Conservation (phyloP, 371 early-diverging fungal species). For the Funneliformis caledonium region DNA sequence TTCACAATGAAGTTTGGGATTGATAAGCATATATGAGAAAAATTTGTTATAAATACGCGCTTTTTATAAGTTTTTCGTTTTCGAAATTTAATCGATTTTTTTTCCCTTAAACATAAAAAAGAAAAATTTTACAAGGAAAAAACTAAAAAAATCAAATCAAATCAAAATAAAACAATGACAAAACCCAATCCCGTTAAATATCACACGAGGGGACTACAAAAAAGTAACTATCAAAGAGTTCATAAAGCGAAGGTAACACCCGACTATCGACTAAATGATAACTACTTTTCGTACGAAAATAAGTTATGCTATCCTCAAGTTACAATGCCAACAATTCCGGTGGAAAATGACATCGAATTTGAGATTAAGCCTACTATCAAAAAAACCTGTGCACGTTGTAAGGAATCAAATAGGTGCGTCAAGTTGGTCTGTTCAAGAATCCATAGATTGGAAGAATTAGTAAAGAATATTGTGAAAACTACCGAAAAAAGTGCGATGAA, state of each 20-base stretch:
- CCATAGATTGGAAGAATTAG: slow-evolving; percentile 12
- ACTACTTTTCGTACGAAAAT: neutral
- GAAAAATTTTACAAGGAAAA: too few relatives aligned
- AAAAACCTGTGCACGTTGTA: slow-evolving; percentile 26
- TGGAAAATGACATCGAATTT: neutral
- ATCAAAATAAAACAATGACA: too few relatives aligned
- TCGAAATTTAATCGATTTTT: too few relatives aligned
- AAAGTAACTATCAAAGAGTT: too few relatives aligned
- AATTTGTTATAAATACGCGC: too few relatives aligned
- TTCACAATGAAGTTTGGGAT: too few relatives aligned
- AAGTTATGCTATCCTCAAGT: neutral
- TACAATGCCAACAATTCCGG: neutral
- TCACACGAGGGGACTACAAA: too few relatives aligned
- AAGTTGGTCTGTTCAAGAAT: slow-evolving; percentile 9
- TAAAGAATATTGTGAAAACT: neutral
- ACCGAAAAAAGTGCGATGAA: neutral
- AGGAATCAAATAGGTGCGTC: slow-evolving; percentile 21
- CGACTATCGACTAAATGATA: neutral
- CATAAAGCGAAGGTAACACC: neutral
- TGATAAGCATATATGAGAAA: too few relatives aligned
- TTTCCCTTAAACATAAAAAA: too few relatives aligned
- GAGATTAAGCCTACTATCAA: neutral
- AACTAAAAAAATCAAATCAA: too few relatives aligned
- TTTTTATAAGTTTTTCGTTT: too few relatives aligned
- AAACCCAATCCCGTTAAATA: too few relatives aligned